Conservation (phyloP, 1,284 basidiomycete genomes). For the Boletus nobilissimus region DNA sequence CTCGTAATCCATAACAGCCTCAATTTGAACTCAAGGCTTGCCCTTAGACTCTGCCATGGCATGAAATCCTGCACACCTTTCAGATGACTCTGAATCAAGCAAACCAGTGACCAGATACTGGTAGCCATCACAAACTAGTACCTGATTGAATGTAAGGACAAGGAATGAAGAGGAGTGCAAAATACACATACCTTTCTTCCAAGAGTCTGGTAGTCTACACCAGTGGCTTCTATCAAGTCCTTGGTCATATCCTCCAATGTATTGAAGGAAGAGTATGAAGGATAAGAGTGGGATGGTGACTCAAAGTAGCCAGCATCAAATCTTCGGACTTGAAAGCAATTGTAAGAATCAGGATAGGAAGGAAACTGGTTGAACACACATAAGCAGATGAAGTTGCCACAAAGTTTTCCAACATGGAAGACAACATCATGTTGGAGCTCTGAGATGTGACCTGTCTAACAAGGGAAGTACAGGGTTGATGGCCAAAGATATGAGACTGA, state of each 20-base stretch:
- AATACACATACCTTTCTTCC: background rate
- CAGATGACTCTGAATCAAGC: background rate
- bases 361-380: background rate
- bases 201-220: background rate
- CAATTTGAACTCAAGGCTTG: background rate
- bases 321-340: background rate
- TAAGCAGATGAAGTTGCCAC: background rate
- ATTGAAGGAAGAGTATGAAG: background rate
- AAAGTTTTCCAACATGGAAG: background rate
- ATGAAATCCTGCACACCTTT: background rate
- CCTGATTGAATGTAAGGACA: background rate
- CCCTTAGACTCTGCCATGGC: background rate
- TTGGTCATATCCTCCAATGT: constrained; percentile 11
- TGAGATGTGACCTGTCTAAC: background rate
- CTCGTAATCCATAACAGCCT: too few relatives aligned
- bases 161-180: background rate
- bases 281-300: background rate
- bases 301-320: too few relatives aligned
- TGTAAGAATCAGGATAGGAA: background rate
- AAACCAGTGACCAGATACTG: background rate
- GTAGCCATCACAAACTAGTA: background rate
- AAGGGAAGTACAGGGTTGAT: background rate
- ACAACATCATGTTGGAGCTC: background rate
- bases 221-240: background rate
- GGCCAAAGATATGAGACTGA: background rate